These are phyloP conservation scores for Globisporangium orthogonon DNA, from an alignment of 352 stramenopile genomes.

Conservation along the genomic window DNA sequence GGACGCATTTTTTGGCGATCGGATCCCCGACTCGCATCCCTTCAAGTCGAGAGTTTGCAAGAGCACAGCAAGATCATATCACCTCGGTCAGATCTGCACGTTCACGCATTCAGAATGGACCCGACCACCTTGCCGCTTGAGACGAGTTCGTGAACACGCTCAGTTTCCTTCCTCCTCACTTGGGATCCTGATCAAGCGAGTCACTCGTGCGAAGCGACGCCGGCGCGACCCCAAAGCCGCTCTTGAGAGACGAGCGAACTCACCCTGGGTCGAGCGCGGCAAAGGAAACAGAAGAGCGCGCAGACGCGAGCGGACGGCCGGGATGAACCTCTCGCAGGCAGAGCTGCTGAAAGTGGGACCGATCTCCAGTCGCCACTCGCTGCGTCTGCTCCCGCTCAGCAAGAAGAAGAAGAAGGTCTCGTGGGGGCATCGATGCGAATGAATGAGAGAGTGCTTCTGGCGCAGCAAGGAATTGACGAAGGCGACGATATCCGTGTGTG, in stretches of 20 bases:
- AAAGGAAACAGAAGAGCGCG: neutral
- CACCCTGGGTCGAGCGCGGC: neutral
- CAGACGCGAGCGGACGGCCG: constrained; percentile 21
- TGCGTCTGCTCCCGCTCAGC: constrained; percentile 72
- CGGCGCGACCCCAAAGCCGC: neutral
- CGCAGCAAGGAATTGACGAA: too few species aligned
- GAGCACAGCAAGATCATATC: too few species aligned
- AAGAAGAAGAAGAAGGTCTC: constrained; percentile 86
- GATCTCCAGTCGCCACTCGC: constrained; percentile 66
- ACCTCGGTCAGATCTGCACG: too few species aligned
- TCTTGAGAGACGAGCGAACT: neutral
- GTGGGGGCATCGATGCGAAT: neutral
- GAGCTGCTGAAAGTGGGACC: constrained; percentile 81
- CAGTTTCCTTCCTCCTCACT: too few species aligned
- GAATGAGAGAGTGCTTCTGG: neutral
- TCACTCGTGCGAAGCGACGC: neutral
- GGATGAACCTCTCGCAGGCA: constrained; percentile 51
- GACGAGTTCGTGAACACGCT: too few species aligned
- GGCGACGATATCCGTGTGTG: neutral
- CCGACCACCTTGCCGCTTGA: too few species aligned
- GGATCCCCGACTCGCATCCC: too few species aligned
- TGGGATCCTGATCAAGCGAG: too few species aligned
- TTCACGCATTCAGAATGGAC: too few species aligned
- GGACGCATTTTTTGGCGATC: too few species aligned
- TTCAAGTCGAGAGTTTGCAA: too few species aligned